Evolutionary conservation across 192 early-diverging fungal genomes (phyloP).

Genomic region (Spizellomyces punctatus): DNA sequence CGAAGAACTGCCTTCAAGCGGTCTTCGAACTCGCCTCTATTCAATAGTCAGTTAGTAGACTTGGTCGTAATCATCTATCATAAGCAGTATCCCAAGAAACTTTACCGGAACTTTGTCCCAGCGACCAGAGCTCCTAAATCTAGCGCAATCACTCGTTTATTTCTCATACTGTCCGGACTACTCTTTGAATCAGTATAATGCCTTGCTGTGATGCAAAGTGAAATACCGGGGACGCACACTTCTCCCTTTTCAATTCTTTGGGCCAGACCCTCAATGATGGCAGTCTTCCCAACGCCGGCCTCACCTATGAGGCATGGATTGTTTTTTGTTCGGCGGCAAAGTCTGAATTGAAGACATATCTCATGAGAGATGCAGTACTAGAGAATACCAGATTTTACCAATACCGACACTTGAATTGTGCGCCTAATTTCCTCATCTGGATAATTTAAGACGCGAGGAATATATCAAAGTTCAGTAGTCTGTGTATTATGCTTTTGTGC

Average conservation of each 20-base stretch:
- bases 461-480: neutral
- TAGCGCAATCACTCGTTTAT: constrained; percentile 75
- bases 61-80: no score
- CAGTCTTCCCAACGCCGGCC: constrained; percentile 67
- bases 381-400: neutral
- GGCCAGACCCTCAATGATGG: constrained; percentile 83
- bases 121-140: constrained; percentile 72
- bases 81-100: no score
- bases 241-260: constrained; percentile 83
- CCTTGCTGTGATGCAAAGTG: neutral
- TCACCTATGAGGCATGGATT: constrained; percentile 80
- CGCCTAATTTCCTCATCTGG: constrained; percentile 86
- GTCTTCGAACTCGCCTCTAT: constrained; percentile 89
- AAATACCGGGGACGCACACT: constrained; percentile 41
- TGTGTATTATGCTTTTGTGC: no score
- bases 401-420: constrained; percentile 72
- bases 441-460: neutral
- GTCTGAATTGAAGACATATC: constrained; percentile 9
- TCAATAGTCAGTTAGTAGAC: no score
- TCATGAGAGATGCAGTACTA: neutral
- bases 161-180: constrained; percentile 70
- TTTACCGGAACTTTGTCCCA: constrained; percentile 17
- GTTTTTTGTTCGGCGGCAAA: constrained; percentile 77
- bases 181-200: neutral
- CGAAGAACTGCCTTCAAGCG: constrained; percentile 87